These are phyloP conservation scores for Ophiognomonia clavigignenti-juglandacearum DNA, from an alignment of 2,329 filamentous ascomycete genomes.

Conservation along the genomic window DNA sequence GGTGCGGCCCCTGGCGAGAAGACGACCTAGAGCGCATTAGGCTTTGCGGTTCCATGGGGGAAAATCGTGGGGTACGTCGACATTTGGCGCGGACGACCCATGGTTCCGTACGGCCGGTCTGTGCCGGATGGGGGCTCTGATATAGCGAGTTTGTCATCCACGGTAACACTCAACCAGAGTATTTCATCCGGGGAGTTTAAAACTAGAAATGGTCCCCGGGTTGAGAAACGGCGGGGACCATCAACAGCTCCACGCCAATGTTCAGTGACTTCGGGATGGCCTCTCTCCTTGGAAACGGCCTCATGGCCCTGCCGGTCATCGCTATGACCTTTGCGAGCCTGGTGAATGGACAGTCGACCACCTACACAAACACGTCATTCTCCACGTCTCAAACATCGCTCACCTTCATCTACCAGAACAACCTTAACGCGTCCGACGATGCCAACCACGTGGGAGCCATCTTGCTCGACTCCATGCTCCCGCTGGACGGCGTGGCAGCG, in stretches of 20 bases:
- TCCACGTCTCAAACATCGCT: slow-evolving; percentile 38
- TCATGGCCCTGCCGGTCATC: neutral
- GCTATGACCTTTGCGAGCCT: neutral
- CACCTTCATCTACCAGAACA: slow-evolving; percentile 49
- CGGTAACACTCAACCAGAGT: too few species aligned
- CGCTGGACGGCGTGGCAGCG: slow-evolving; percentile 33
- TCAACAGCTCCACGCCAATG: neutral
- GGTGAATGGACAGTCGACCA: neutral
- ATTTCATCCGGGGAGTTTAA: too few species aligned
- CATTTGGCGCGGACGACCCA: neutral
- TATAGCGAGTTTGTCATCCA: too few species aligned
- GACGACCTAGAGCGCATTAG: neutral
- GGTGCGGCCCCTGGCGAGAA: neutral
- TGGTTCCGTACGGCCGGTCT: neutral
- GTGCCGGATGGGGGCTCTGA: too few species aligned
- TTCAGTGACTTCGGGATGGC: slow-evolving; percentile 3
- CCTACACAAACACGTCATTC: slow-evolving; percentile 1
- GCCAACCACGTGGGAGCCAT: slow-evolving; percentile 47
- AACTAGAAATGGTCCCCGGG: too few species aligned
- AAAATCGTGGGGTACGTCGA: neutral
- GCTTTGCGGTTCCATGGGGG: neutral
- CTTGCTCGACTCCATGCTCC: slow-evolving; percentile 37
- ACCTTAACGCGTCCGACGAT: slow-evolving; percentile 48
- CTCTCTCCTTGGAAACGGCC: neutral
- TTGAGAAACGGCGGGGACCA: neutral